A percentile compares a stretch with the other conserved stretches of the same genome.
Conservation (phyloP, 768 basidiomycete genomes). For the Tubosaeta brunneosetosa region DNA sequence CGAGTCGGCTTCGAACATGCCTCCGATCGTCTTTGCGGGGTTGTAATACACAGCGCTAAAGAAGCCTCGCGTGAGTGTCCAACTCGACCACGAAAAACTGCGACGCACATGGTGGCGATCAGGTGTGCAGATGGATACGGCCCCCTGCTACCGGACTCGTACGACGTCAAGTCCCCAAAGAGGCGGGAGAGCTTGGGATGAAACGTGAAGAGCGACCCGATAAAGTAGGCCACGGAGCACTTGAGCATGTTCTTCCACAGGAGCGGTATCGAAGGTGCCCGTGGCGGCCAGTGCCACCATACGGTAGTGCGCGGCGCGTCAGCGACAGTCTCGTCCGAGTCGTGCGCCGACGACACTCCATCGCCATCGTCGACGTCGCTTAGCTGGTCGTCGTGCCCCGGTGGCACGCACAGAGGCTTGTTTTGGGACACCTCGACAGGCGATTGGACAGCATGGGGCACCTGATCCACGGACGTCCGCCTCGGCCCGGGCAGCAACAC, state of each 20-base stretch:
- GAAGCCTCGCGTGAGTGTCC: conserved; percentile 6
- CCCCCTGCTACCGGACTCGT: conserved; percentile 40
- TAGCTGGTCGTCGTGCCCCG: background rate
- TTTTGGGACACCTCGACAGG: background rate
- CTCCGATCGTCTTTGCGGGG: conserved; percentile 89
- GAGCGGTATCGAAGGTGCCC: conserved; percentile 40
- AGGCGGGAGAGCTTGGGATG: conserved; percentile 66
- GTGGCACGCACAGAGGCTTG: background rate
- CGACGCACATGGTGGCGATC: conserved; percentile 79
- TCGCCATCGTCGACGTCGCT: background rate
- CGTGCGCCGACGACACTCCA: background rate
- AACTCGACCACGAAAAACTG: background rate
- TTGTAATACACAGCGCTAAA: conserved; percentile 80
- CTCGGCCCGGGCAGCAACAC: background rate
- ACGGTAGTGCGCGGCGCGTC: conserved; percentile 3
- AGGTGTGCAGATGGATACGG: conserved; percentile 83
- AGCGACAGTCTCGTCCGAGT: background rate
- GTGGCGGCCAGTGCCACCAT: conserved; percentile 8
- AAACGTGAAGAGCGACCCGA: conserved; percentile 92
- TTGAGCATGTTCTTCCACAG: conserved; percentile 76
- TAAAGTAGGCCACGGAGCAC: conserved; percentile 85
- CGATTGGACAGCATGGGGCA: conserved; percentile 1
- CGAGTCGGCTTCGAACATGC: conserved; percentile 87
- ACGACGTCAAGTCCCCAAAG: conserved; percentile 56
- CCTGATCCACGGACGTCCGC: conserved; percentile 2